Evolutionary conservation across 208 protist genomes (phyloP).

Genomic region (Wallacemonas sp.): DNA sequence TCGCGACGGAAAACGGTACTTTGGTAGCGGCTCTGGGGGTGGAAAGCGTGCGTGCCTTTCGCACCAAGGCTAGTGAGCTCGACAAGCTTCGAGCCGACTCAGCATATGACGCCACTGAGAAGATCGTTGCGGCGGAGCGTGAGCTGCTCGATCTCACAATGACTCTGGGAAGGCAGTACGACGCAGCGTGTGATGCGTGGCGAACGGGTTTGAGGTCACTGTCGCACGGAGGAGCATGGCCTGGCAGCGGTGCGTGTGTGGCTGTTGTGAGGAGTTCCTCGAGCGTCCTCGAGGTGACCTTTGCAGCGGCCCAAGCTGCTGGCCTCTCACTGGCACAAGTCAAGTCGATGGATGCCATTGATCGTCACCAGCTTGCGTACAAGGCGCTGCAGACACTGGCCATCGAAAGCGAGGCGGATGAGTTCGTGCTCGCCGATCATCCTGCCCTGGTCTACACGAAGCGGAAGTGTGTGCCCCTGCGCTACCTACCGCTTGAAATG

Average conservation of each 20-base stretch:
- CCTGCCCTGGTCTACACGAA: slow-evolving; percentile 44
- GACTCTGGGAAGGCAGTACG: slow-evolving; percentile 13
- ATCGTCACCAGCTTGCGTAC: slow-evolving; percentile 4
- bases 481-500: slow-evolving; percentile 29
- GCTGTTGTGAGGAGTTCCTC: neutral
- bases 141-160: slow-evolving; percentile 13
- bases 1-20: slow-evolving; percentile 20
- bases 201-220: neutral
- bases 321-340: neutral
- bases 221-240: too few relatives aligned
- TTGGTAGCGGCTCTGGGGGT: slow-evolving; percentile 13
- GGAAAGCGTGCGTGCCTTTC: slow-evolving; percentile 13
- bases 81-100: slow-evolving; percentile 19
- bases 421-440: slow-evolving; percentile 20
- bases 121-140: slow-evolving; percentile 18
- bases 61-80: slow-evolving; percentile 24
- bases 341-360: neutral
- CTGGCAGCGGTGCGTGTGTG: too few relatives aligned
- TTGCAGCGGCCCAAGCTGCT: neutral
- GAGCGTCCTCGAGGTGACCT: neutral
- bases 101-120: slow-evolving; percentile 3
- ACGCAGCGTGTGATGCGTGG: neutral
- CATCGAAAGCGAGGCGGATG: slow-evolving; percentile 14
- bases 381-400: neutral
- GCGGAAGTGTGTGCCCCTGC: slow-evolving; percentile 41